Evolutionary conservation across 148 eudicot species (phyloP).

Genomic region (Oxyria digyna): DNA sequence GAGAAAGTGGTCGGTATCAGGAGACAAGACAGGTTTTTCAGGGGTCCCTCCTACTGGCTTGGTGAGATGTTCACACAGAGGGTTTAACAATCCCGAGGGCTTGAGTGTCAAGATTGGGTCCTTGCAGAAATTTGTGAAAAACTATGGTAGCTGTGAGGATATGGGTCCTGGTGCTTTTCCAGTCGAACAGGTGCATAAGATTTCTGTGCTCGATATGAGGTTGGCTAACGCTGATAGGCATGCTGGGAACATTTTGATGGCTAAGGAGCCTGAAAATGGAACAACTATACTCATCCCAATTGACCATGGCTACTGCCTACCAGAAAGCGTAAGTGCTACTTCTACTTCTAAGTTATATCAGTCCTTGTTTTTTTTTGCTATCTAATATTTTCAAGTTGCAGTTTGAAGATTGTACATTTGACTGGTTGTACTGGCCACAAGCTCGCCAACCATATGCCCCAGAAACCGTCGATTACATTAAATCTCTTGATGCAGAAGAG

Average conservation of each 20-base stretch:
- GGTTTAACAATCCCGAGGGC: conserved; percentile 57
- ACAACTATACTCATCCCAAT: conserved; percentile 55
- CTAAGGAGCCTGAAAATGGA: conserved; percentile 51
- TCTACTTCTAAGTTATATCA: background rate
- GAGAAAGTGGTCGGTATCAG: conserved; percentile 38
- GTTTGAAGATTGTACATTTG: conserved; percentile 71
- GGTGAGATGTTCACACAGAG: conserved; percentile 53
- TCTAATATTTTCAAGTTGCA: conserved; percentile 10
- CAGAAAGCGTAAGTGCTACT: conserved; percentile 55
- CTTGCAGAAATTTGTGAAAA: conserved; percentile 76
- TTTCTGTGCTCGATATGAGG: conserved; percentile 83
- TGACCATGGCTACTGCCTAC: conserved; percentile 97
- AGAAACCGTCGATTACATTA: conserved; percentile 47
- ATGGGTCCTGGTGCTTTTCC: conserved; percentile 76
- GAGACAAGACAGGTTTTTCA: conserved; percentile 62
- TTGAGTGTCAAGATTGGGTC: conserved; percentile 58
- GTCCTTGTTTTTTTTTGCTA: background rate
- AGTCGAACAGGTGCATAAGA: conserved; percentile 75
- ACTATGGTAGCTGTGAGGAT: conserved; percentile 86
- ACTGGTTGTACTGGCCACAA: conserved; percentile 73
- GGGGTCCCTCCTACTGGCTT: conserved; percentile 82
- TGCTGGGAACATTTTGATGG: conserved; percentile 71
- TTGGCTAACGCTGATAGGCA: conserved; percentile 95
- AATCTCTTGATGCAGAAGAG: conserved; percentile 43
- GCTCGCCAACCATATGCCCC: conserved; percentile 39